Evolutionary conservation across 2,329 filamentous ascomycete genomes (phyloP).

Genomic region (Aureobasidium zeae): DNA sequence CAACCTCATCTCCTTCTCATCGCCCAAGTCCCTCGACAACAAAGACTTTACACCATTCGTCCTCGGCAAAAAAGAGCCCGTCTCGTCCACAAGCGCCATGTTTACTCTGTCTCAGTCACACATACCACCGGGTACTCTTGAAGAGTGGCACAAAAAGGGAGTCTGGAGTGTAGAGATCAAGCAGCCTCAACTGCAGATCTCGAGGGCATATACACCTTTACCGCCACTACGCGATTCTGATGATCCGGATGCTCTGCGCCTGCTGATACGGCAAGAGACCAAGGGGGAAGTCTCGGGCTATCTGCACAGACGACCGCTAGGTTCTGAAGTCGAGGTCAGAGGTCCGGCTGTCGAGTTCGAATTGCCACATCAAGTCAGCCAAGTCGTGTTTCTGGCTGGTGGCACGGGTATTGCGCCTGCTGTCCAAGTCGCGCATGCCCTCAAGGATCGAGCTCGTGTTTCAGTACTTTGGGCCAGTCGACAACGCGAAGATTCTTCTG

Average conservation of each 20-base stretch:
- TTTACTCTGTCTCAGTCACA: slow-evolving; percentile 45
- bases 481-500: slow-evolving; percentile 54
- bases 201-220: slow-evolving; percentile 81
- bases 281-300: slow-evolving; percentile 83
- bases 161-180: slow-evolving; percentile 82
- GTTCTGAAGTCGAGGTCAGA: slow-evolving; percentile 56
- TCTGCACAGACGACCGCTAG: slow-evolving; percentile 44
- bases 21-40: slow-evolving; percentile 39
- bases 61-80: slow-evolving; percentile 50
- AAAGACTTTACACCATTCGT: slow-evolving; percentile 57
- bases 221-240: slow-evolving; percentile 41
- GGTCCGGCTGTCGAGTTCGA: slow-evolving; percentile 64
- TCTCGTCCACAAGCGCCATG: slow-evolving; percentile 60
- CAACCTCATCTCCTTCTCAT: not conserved
- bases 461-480: slow-evolving; percentile 78
- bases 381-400: slow-evolving; percentile 76
- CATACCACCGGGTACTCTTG: slow-evolving; percentile 11
- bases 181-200: slow-evolving; percentile 89
- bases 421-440: slow-evolving; percentile 62
- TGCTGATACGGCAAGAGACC: slow-evolving; percentile 69
- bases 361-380: slow-evolving; percentile 43
- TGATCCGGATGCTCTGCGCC: slow-evolving; percentile 44
- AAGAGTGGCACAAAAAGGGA: slow-evolving; percentile 18
- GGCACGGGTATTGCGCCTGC: slow-evolving; percentile 90
- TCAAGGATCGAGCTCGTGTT: slow-evolving; percentile 38